Base-by-base conservation (phyloP, 305 asterid genomes). In the Solanum hybrid region DNA sequence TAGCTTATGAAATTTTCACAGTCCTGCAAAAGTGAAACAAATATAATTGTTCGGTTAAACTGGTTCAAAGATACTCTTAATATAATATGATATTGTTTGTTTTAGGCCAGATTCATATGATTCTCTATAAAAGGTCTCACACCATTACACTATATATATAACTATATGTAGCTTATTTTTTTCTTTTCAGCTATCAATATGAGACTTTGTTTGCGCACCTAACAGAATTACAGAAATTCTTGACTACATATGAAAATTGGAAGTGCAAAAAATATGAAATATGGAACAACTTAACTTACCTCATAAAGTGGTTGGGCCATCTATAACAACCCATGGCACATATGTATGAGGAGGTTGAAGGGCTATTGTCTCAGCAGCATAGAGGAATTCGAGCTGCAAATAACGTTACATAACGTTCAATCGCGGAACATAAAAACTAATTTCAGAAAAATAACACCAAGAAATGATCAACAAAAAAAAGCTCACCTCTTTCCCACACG, bases 281-380 rank as follows among this genome's bases (percentile, higher is more conserved):
- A 22, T 35, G 31, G 87, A 87, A 40, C 4, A 87, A 89, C 74
- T 81, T 90, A 88, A 93, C 97, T 92, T 51, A 97, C 99, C 89
- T 96, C 95, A 85, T 97, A 94, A 73, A 97, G 94, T 69, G 99
- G 98, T 22, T 96, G 92, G 92, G 75, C 98, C 98, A 89, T 96
- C 94, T 90, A 97, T 98, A 76, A 93, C 94, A 22, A 96, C 96
- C 98, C 98, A 97, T 6, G 99, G 98, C 78, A 96, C 98, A 13
- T 95, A 97, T 29, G 80, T 61, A 29, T 96, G 98, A 86, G 98
- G 99, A 87, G 99, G 99, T 89, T 94, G 86, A 64, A 97, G 98
- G 83, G 95, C 93, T 88, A 86, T 92, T 86, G 99, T 97, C 81
- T 80, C 91, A 22, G 93, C 93, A 14, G 98, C 99, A 91, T 94